Base-by-base conservation (phyloP, 805 yeast genomes). In the Crinitomyces ghanaensis region DNA sequence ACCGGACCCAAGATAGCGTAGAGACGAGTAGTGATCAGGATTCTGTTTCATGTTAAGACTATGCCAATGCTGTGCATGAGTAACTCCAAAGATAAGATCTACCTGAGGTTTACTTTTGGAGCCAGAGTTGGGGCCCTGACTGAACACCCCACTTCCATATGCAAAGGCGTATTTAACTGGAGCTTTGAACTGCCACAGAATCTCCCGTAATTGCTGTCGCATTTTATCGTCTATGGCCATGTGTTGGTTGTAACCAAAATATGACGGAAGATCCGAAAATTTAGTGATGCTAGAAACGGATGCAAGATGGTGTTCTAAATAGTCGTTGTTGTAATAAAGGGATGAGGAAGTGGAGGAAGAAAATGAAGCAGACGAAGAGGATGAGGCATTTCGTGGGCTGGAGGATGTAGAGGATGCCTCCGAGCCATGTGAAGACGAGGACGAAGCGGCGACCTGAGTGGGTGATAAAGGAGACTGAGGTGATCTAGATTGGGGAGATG, bases 111-210 rank as follows among this genome's bases (percentile, higher is more conserved):
- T 65, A 3, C 50, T 36, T 11, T 25, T 29, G 15, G 42, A 26
- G 4, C 28, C 18, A 5, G 44, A 44, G 2, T 43, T 46, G 42
- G 70, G 66, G 4, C 74, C 77, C 53, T 88, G 98, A 23, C 72
- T 66, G 48, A 91, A 81, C 1, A 91, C 95, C 4, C 95, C 95
- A 5, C 93, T 80, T 2, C 98, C 98, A 55, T 88, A 88, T 0
- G 96, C 98, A 57, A 88, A 81, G 1, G 95, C 77, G 46, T 72
- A 80, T 34, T 73, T 62, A 9, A 84, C 70, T 1, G 91, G 86
- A 1, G 88, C 78, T 26, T 72, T 60, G 54, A 82, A 82, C 29
- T 63, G 59, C 56, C 69, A 56, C 24, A 77, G 46, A 2, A 79
- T 65, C 2, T 63, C 52, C 12, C 64, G 52, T 19, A 83, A 57